Conservation (phyloP, 106 monocot genomes). For the Allium sativum region DNA sequence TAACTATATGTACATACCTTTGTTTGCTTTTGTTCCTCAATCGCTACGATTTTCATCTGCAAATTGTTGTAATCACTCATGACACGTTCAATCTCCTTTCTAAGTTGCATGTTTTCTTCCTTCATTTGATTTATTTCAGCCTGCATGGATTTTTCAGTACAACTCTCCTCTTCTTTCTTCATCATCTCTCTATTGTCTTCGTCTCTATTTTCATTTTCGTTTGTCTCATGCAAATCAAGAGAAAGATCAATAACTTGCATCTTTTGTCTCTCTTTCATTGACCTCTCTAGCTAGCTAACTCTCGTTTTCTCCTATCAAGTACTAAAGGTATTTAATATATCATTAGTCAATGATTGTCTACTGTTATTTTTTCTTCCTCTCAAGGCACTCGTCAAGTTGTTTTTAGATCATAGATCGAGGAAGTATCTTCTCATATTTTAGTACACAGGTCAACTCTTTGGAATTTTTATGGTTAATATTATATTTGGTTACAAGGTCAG, state of each 20-base stretch:
- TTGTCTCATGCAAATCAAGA: slow-evolving; percentile 20
- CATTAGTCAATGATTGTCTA: slow-evolving; percentile 2
- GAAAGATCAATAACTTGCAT: slow-evolving; percentile 47
- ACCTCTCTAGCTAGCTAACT: slow-evolving; percentile 9
- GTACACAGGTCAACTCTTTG: slow-evolving; percentile 3
- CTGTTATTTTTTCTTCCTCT: neutral
- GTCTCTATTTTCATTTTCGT: neutral
- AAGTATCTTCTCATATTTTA: slow-evolving; percentile 6
- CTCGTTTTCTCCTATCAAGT: neutral
- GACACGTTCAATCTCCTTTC: slow-evolving; percentile 24
- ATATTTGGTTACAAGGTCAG: neutral
- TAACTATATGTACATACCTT: slow-evolving; percentile 3
- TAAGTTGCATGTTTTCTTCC: slow-evolving; percentile 56
- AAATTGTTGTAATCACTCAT: slow-evolving; percentile 60
- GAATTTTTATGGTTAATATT: neutral
- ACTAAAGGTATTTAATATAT: neutral
- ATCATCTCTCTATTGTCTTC: neutral
- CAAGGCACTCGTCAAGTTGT: slow-evolving; percentile 12
- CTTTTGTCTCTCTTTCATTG: slow-evolving; percentile 28
- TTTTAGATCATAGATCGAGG: neutral
- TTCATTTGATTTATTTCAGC: slow-evolving; percentile 44
- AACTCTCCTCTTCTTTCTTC: slow-evolving; percentile 11
- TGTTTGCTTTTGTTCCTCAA: slow-evolving; percentile 17
- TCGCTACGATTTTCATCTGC: slow-evolving; percentile 29
- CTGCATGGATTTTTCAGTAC: slow-evolving; percentile 15